Conservation (phyloP, 75 land plant species). For the Ceratopteris richardii region DNA sequence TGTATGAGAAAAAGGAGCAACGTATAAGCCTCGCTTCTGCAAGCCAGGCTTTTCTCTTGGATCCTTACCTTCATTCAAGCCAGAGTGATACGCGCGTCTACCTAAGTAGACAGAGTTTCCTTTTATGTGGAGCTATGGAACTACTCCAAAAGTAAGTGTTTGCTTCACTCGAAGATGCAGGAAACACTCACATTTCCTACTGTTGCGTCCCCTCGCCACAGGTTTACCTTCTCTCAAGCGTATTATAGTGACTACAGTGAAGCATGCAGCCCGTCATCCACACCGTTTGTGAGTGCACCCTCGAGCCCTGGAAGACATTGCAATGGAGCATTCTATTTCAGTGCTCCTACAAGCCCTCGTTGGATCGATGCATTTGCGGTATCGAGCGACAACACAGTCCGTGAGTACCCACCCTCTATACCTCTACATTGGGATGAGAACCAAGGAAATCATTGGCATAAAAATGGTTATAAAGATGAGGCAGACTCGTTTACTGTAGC, state of each 20-base stretch:
- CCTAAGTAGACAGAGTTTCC: neutral
- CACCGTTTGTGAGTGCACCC: constrained; percentile 72
- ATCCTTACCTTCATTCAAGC: too few species aligned
- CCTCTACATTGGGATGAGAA: constrained; percentile 72
- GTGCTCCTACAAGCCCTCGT: constrained; percentile 53
- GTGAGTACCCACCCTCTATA: constrained; percentile 12
- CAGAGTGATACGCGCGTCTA: neutral
- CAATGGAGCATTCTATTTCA: constrained; percentile 45
- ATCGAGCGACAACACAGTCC: neutral
- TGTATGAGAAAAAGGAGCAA: too few species aligned
- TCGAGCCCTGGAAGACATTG: constrained; percentile 61
- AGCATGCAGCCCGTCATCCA: constrained; percentile 39
- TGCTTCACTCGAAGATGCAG: neutral
- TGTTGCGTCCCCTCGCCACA: neutral
- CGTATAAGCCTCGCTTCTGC: too few species aligned
- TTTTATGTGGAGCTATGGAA: neutral
- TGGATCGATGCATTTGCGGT: constrained; percentile 13
- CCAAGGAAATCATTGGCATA: constrained; percentile 36
- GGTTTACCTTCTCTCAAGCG: neutral
- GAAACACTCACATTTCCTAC: constrained; percentile 1
- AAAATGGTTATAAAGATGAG: neutral
- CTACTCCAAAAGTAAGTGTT: neutral
- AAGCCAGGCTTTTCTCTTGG: too few species aligned
- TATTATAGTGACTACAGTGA: constrained; percentile 9
- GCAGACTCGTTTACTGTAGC: constrained; percentile 5